Conservation (phyloP, 352 stramenopile species). For the Phytopythium boreale region DNA sequence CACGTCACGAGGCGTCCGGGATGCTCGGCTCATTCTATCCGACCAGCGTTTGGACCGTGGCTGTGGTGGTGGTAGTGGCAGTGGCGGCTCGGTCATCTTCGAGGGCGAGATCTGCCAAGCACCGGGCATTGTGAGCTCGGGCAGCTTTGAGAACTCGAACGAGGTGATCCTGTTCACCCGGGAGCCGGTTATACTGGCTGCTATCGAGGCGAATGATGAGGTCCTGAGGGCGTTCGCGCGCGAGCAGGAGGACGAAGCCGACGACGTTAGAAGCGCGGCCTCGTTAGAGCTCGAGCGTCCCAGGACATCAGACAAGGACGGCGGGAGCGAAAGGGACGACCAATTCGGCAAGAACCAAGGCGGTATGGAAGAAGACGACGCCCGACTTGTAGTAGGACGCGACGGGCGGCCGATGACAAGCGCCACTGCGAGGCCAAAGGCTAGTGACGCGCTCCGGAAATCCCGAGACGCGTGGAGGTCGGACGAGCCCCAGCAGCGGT, state of each 20-base stretch:
- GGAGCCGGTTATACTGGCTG: slow-evolving; percentile 49
- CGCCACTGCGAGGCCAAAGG: slow-evolving; percentile 16
- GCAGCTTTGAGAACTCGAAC: slow-evolving; percentile 49
- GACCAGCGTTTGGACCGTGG: neutral
- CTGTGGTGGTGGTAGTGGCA: neutral
- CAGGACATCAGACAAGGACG: slow-evolving; percentile 45
- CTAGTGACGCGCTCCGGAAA: slow-evolving; percentile 11
- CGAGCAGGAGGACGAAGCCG: slow-evolving; percentile 49
- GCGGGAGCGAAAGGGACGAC: neutral
- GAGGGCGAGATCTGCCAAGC: slow-evolving; percentile 83
- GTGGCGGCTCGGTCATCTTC: slow-evolving; percentile 52
- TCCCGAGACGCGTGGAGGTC: slow-evolving; percentile 43
- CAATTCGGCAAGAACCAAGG: slow-evolving; percentile 12
- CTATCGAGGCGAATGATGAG: slow-evolving; percentile 68
- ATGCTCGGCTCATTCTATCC: slow-evolving; percentile 49
- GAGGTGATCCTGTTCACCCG: slow-evolving; percentile 89
- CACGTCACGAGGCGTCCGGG: slow-evolving; percentile 63
- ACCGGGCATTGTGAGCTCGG: slow-evolving; percentile 50
- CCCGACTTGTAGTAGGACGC: slow-evolving; percentile 7
- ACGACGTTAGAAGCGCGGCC: slow-evolving; percentile 12
- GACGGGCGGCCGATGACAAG: slow-evolving; percentile 44
- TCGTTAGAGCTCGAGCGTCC: slow-evolving; percentile 52
- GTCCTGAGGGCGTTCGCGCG: slow-evolving; percentile 23
- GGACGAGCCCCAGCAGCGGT: slow-evolving; percentile 50
- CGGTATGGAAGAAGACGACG: slow-evolving; percentile 10